Base-by-base conservation (phyloP, 768 basidiomycete species). In the Holtermannia corniformis region DNA sequence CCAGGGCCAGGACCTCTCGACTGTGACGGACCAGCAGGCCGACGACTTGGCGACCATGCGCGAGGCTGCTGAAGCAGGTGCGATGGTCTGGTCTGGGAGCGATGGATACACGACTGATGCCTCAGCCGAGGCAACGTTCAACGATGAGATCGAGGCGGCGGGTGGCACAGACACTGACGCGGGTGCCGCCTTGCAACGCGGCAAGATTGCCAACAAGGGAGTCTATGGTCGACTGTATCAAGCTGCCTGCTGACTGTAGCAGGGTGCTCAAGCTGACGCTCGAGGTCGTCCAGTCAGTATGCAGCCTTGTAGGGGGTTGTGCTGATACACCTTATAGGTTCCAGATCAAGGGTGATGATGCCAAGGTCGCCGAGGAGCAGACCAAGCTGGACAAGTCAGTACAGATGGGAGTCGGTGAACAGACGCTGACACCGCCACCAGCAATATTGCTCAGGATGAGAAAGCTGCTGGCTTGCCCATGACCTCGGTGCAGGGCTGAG, bases 181-280 rank as follows among this genome's bases (percentile, higher is more conserved):
- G 13, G 50, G 50, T 21, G 43, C 50, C 13, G 50, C 50, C 10
- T 42, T 51, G 7, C 50, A 51, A 19, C 25, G 27, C 19, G 50
- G 50, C 13, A 51, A 51, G 50, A 51, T 51, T 44, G 43, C 43
- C 43, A 44, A 44, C 43, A 44, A 44, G 43, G 7, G 7, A 44
- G 16, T 44, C 16, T 7, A 7, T 37, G n/a, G n/a, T n/a, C n/a
- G n/a, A n/a, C n/a, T n/a, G n/a, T n/a, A n/a, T n/a, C n/a, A n/a
- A n/a, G n/a, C n/a, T n/a, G n/a, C n/a, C n/a, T n/a, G n/a, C n/a
- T n/a, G n/a, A n/a, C n/a, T n/a, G n/a, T n/a, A n/a, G n/a, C n/a
- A n/a, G n/a, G n/a, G n/a, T n/a, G n/a, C n/a, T n/a, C n/a, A n/a
- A n/a, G n/a, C n/a, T n/a, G n/a, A n/a, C n/a, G n/a, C n/a, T n/a